Evolutionary conservation across 805 yeast species (phyloP), one percentile per base, ranked within the genome.

Genomic region (Aciculoconidium aculeatum): DNA sequence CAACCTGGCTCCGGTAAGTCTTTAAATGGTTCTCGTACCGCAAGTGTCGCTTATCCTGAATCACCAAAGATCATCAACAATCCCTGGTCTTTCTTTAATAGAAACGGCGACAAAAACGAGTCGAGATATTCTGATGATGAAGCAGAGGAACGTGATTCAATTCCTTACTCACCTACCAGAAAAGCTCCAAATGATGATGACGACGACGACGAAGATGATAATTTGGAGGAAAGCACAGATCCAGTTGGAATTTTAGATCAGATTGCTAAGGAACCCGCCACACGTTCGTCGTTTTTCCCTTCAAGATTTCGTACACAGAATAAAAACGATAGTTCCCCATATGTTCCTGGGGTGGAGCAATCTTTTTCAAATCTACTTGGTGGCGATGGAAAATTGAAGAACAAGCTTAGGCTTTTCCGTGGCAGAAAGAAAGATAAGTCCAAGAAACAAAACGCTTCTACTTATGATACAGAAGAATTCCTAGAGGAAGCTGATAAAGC

Each of bases 51-150:
- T n/a, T n/a, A n/a, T n/a, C n/a, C n/a, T n/a, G 50, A 46, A 11
- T 34, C 49, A 1, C 49, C 56, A 10, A 46, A 46, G 20, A 33
- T 45, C 2, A 37, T 59, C 6, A 47, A 51, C n/a, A 61, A 61
- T 31, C 43, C 67, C 0, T 47, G 59, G 38, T 37, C 49, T 7
- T 55, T 59, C 31, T 55, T 57, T 36, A 44, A 39, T 19, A 38
- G 46, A n/a, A 34, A 34, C 16, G 37, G 35, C 1, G 70, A 63
- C 35, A 51, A 49, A 12, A 39, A 45, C 15, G 67, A 63, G 31
- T 32, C 43, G 5, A 40, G 70, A 20, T 63, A 59, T 32, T 35
- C 28, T 1, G 39, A 40, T 17, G 63, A 55, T 5, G 51, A 51
- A 17, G 56, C 54, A 5, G 61, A 59, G 32, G 45, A 39, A 12